Evolutionary conservation across 495 filamentous ascomycete species (phyloP).

Genomic region (Aspergillus olivimuriae): DNA sequence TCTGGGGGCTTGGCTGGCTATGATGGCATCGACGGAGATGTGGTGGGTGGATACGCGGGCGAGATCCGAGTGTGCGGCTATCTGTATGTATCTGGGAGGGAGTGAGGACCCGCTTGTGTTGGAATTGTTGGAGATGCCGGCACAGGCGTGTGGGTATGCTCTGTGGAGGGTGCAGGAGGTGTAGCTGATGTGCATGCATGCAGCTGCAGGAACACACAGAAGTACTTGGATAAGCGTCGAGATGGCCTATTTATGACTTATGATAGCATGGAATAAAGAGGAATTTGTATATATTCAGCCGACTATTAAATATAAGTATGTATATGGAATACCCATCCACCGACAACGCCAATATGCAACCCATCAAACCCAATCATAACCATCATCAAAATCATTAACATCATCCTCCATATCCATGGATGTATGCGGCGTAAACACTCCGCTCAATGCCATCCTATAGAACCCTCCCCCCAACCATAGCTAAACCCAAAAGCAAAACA

Average conservation of each 20-base stretch:
- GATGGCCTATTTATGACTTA: not conserved
- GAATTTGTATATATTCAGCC: too few species aligned
- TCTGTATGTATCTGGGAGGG: constrained; percentile 38
- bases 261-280: not conserved
- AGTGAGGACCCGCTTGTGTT: constrained; percentile 20
- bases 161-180: constrained; percentile 66
- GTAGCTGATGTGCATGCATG: not conserved
- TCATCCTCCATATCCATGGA: not conserved
- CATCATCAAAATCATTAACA: constrained; percentile 1
- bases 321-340: not conserved
- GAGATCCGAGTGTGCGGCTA: constrained; percentile 38
- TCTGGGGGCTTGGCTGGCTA: constrained; percentile 39
- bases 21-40: constrained; percentile 23
- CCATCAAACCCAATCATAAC: not conserved
- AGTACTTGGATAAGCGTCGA: not conserved
- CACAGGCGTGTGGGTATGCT: constrained; percentile 75
- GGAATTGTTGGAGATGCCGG: constrained; percentile 42
- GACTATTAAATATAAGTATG: not conserved
- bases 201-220: not conserved
- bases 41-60: constrained; percentile 39
- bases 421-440: not conserved
- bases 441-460: not conserved
- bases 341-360: not conserved
- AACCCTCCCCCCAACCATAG: not conserved
- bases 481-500: not conserved